phyloP scores from a whole-genome alignment of 2,329 filamentous ascomycete species.

The Monosporascus sp. region DNA sequence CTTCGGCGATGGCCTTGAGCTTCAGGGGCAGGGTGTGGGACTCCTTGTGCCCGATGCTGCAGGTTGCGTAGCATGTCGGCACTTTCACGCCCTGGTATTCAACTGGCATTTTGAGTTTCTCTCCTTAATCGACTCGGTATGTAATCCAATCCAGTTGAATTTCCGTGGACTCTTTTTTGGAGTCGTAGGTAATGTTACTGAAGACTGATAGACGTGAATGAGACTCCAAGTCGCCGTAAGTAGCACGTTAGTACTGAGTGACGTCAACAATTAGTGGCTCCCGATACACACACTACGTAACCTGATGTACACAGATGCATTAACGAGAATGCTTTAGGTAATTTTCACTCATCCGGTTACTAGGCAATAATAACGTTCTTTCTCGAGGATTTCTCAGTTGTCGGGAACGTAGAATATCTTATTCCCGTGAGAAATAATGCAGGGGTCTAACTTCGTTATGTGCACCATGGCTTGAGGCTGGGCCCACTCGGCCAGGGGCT shows the following conservation, averaged over 20 bases:
- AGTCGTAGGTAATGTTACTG: not conserved
- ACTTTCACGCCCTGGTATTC: conserved; percentile 13
- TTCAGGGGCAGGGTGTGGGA: conserved; percentile 52
- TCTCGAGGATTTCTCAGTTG: no score
- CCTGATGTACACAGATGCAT: not conserved
- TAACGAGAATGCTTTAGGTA: no score
- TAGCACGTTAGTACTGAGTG: not conserved
- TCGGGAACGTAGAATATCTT: no score
- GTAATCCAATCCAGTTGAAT: not conserved
- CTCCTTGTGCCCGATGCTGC: conserved; percentile 24
- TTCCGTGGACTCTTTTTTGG: not conserved
- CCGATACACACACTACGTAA: not conserved
- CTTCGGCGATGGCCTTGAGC: conserved; percentile 55
- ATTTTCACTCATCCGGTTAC: no score
- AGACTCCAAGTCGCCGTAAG: not conserved
- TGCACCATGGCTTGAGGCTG: no score
- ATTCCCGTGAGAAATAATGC: no score
- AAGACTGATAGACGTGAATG: not conserved
- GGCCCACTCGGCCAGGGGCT: no score
- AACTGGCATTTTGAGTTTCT: conserved; percentile 18
- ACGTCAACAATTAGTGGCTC: not conserved
- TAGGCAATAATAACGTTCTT: no score
- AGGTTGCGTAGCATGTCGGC: conserved; percentile 25
- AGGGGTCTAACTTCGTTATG: no score
- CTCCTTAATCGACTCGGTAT: not conserved